Conservation (phyloP, 768 basidiomycete genomes). For the Suillus bovinus region DNA sequence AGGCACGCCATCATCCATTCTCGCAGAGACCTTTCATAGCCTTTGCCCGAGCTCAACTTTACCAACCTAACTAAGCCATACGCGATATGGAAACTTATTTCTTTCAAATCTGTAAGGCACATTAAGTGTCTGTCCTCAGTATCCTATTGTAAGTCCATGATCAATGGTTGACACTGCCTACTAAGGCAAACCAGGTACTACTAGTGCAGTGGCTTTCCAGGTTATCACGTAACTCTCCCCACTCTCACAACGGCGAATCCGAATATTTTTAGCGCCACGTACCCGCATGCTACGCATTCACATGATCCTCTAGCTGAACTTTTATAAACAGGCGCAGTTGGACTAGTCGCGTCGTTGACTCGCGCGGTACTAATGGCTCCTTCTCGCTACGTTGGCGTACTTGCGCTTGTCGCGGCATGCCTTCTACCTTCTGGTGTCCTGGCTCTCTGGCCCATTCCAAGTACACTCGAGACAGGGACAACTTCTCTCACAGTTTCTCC, state of each 20-base stretch:
- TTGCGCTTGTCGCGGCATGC: slow-evolving; percentile 15
- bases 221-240: not conserved
- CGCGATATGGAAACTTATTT: not conserved
- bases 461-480: slow-evolving; percentile 25
- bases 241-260: slow-evolving; percentile 11
- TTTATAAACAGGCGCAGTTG: slow-evolving; percentile 4
- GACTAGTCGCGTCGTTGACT: too few species aligned
- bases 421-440: slow-evolving; percentile 8
- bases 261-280: not conserved
- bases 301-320: not conserved
- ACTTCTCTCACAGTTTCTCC: slow-evolving; percentile 25
- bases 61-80: not conserved
- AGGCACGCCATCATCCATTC: too few species aligned
- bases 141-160: not conserved
- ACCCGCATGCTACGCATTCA: not conserved
- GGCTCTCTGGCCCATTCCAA: slow-evolving; percentile 37
- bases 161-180: not conserved
- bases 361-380: slow-evolving; percentile 8
- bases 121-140: not conserved
- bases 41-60: too few species aligned
- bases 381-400: slow-evolving; percentile 9
- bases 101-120: not conserved
- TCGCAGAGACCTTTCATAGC: too few species aligned
- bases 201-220: too few species aligned
- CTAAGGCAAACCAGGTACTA: not conserved